Conservation (phyloP, 176 grass and related monocot genomes). For the Lolium perenne region DNA sequence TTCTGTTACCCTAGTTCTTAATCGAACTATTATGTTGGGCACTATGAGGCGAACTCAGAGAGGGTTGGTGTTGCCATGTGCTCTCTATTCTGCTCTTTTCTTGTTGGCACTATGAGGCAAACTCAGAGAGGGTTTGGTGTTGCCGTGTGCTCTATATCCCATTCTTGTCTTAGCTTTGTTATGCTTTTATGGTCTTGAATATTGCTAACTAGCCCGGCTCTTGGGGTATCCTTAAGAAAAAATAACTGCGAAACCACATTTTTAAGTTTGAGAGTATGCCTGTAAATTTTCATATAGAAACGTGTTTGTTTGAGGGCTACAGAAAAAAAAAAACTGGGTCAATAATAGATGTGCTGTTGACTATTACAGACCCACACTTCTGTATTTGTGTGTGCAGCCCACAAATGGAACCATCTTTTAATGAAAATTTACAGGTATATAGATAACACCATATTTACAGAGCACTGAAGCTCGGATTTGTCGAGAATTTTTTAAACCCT, state of each 20-base stretch:
- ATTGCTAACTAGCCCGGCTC: neutral
- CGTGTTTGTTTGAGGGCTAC: constrained; percentile 2
- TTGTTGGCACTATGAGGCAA: neutral
- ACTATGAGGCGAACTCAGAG: constrained; percentile 7
- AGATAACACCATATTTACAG: neutral
- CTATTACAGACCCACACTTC: neutral
- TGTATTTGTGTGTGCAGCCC: neutral
- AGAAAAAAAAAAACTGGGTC: neutral
- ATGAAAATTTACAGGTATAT: neutral
- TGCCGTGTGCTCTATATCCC: neutral
- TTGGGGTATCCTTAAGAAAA: neutral
- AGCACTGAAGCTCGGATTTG: neutral
- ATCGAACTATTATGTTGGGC: neutral
- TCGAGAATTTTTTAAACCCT: neutral
- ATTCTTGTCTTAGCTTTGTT: neutral
- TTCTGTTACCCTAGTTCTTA: neutral
- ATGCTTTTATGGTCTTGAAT: neutral
- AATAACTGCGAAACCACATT: neutral
- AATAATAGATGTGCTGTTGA: neutral
- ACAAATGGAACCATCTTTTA: neutral
- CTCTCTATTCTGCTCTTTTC: neutral
- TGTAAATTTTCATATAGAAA: neutral
- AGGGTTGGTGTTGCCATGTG: neutral
- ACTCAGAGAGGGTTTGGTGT: neutral
- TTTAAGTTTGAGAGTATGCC: neutral